Conservation (phyloP, 2,329 filamentous ascomycete genomes). For the Helicocarpus griseus region DNA sequence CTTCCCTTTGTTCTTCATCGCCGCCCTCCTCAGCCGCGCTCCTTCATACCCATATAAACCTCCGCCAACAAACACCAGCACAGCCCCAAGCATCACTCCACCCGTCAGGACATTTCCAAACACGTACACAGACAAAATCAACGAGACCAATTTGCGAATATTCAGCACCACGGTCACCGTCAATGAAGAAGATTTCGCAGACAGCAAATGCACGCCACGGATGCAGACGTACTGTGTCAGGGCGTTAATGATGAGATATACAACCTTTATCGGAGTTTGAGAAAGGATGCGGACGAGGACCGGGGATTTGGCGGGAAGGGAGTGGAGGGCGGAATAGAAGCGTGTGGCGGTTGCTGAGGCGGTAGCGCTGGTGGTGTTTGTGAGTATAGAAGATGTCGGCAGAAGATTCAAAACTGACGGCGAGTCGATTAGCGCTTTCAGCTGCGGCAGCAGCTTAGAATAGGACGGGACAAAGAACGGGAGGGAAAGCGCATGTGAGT, state of each 20-base stretch:
- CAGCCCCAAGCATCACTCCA: slow-evolving; percentile 70
- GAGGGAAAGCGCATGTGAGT: slow-evolving; percentile 54
- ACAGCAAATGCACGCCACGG: slow-evolving; percentile 88
- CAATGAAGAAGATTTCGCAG: slow-evolving; percentile 76
- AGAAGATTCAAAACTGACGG: slow-evolving; percentile 23
- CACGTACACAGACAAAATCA: slow-evolving; percentile 83
- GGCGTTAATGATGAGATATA: slow-evolving; percentile 44
- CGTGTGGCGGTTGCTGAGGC: neutral
- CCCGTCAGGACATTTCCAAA: slow-evolving; percentile 76
- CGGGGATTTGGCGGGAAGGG: slow-evolving; percentile 12
- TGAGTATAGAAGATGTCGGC: neutral
- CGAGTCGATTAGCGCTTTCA: slow-evolving; percentile 25
- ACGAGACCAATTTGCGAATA: slow-evolving; percentile 83
- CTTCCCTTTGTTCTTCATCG: neutral
- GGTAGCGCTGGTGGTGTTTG: slow-evolving; percentile 4
- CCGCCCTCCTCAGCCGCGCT: slow-evolving; percentile 22
- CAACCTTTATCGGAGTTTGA: slow-evolving; percentile 25
- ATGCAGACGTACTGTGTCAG: slow-evolving; percentile 92
- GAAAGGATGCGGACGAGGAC: slow-evolving; percentile 19
- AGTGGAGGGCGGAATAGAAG: slow-evolving; percentile 37
- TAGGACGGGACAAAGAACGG: slow-evolving; percentile 34
- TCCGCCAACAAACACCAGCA: slow-evolving; percentile 83
- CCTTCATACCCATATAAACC: slow-evolving; percentile 76
- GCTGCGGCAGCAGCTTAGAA: slow-evolving; percentile 26
- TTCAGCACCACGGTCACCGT: slow-evolving; percentile 96